Evolutionary conservation across 345 rosid genomes (phyloP), one percentile per base, ranked within the genome.

Genomic region (Pistacia vera): DNA sequence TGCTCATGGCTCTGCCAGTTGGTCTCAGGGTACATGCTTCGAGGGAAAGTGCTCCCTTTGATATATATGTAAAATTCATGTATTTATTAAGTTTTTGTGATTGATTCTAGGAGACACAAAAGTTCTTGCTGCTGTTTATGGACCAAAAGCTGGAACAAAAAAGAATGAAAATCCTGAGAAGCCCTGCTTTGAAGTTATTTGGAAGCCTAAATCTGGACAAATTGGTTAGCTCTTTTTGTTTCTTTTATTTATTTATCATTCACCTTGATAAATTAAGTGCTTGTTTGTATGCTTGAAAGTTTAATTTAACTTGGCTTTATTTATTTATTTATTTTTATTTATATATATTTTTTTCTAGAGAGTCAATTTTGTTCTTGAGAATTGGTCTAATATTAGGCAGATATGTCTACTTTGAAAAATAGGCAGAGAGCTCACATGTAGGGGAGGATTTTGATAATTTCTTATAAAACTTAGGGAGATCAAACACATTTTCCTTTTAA

Each of bases 1-100:
- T 54, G 93, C 98, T 63, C 97, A 96, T 84, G 99, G 99, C 69
- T 96, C 99, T 28, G 97, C 98, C 33, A 91, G 92, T 79, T 96
- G 98, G 98, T 85, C 90, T 44, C 98, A 93, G 88, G 99, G 99
- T 93, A 58, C n/a, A 22, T 2, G 3, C 12, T 46, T 14, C 3
- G 4, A 41, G 28, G 25, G 5, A 13, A 61, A 11, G 18, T 28
- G 49, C 68, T 51, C 28, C 66, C 57, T 11, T 44, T 52, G 3
- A 36, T 49, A 25, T 8, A 55, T 16, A 3, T 65, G 13, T 51
- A 49, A 51, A 49, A 11, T 48, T 48, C 41, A 10, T 10, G 14
- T 18, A 11, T 63, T 64, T 36, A 1, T 14, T 68, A 30, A 60
- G 20, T 44, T n/a, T 35, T 49, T 81, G 75, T 62, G 9, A 0